These are phyloP conservation scores for Sclerotinia sclerotiorum DNA, from an alignment of 2,329 filamentous ascomycete species.

Conservation along the genomic window DNA sequence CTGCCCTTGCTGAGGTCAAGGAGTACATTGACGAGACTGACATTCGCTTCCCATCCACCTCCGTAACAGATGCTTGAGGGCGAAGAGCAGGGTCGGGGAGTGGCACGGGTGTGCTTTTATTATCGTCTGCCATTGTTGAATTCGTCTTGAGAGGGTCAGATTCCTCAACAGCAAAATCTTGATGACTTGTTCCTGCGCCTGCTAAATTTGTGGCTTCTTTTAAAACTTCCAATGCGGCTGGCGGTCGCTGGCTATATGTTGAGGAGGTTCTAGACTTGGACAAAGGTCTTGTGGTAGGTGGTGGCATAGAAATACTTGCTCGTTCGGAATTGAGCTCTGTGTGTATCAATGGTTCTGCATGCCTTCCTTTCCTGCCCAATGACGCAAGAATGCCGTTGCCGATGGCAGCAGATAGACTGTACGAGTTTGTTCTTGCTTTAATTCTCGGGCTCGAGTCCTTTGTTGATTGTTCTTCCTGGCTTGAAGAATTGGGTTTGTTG, in stretches of 20 bases:
- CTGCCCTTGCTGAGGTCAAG: slow-evolving; percentile 54
- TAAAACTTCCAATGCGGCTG: slow-evolving; percentile 43
- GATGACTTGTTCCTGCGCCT: slow-evolving; percentile 36
- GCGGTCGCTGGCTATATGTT: slow-evolving; percentile 42
- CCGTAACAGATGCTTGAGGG: slow-evolving; percentile 51
- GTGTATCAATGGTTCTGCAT: slow-evolving; percentile 57
- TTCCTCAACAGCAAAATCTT: slow-evolving; percentile 51
- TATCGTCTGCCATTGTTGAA: slow-evolving; percentile 40
- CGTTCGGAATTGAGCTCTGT: slow-evolving; percentile 57
- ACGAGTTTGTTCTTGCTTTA: slow-evolving; percentile 32
- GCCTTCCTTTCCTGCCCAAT: slow-evolving; percentile 53
- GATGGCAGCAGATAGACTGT: slow-evolving; percentile 49
- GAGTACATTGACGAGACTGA: slow-evolving; percentile 75
- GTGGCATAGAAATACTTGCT: slow-evolving; percentile 65
- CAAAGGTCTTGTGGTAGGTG: slow-evolving; percentile 48
- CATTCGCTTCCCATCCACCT: slow-evolving; percentile 61
- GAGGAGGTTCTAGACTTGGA: slow-evolving; percentile 42
- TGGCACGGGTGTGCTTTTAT: slow-evolving; percentile 26
- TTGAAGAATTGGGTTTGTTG: slow-evolving; percentile 18
- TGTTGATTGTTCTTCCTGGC: slow-evolving; percentile 3
- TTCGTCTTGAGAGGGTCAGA: slow-evolving; percentile 50
- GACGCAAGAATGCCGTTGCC: slow-evolving; percentile 41
- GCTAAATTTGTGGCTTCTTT: slow-evolving; percentile 35
- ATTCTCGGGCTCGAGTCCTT: slow-evolving; percentile 5
- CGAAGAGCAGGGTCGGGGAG: slow-evolving; percentile 52